A percentile compares a stretch with the other conserved stretches of the same genome.
phyloP scores from a whole-genome alignment of 805 yeast genomes.

The Yamadazyma olivae region DNA sequence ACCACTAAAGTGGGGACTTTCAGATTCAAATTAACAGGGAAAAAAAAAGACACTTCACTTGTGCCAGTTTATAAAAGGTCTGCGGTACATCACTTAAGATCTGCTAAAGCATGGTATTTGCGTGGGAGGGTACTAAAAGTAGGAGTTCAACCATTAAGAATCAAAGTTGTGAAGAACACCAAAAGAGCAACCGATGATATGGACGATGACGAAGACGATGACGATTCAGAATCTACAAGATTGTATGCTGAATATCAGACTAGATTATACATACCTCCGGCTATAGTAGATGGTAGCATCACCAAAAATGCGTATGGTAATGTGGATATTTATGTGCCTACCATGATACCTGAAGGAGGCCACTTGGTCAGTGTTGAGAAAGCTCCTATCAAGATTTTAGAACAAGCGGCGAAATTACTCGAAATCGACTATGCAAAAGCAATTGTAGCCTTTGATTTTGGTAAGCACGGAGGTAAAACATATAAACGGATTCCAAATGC shows the following conservation, averaged over 20 bases:
- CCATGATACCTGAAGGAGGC: conserved; percentile 85
- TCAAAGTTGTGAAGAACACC: conserved; percentile 17
- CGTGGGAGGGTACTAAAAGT: conserved; percentile 70
- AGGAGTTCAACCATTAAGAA: conserved; percentile 65
- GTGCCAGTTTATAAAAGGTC: conserved; percentile 67
- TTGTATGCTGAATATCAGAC: conserved; percentile 81
- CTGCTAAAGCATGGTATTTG: conserved; percentile 86
- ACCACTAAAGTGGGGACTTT: conserved; percentile 64
- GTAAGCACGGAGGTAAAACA: conserved; percentile 24
- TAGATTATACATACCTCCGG: conserved; percentile 62
- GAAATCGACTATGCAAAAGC: conserved; percentile 84
- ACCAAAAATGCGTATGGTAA: conserved; percentile 80
- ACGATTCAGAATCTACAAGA: conserved; percentile 53
- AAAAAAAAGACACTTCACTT: conserved; percentile 24
- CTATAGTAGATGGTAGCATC: conserved; percentile 62
- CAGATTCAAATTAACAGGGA: conserved; percentile 35
- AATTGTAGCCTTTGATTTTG: conserved; percentile 81
- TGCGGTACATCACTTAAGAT: conserved; percentile 59
- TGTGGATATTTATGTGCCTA: conserved; percentile 70
- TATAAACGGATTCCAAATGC: conserved; percentile 52
- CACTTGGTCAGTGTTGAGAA: conserved; percentile 41
- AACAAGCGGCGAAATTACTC: conserved; percentile 67
- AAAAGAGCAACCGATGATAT: conserved; percentile 19
- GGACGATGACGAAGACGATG: conserved; percentile 33
- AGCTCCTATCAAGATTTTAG: conserved; percentile 46